Evolutionary conservation across 164 flowering plant species (phyloP).

Genomic region (grape (Vitis vinifera)): ASM3070453v1 NC_081809.1:4026501-4027000

Average conservation of each 20-base stretch:
- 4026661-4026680: constrained; percentile 9
- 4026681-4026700: constrained; percentile 13
- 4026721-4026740: constrained; percentile 17
- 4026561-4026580: constrained; percentile 2
- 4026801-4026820: constrained; percentile 83
- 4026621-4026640: constrained; percentile 3
- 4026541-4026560: constrained; percentile 2
- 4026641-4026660: constrained; percentile 7
- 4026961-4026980: constrained; percentile 81
- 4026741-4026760: constrained; percentile 26
- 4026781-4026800: constrained; percentile 34
- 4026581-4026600: constrained; percentile 5
- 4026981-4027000: constrained; percentile 70
- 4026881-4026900: constrained; percentile 27
- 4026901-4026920: constrained; percentile 20
- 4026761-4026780: constrained; percentile 49
- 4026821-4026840: constrained; percentile 49
- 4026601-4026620: constrained; percentile 15
- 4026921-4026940: constrained; percentile 54
- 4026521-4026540: constrained; percentile 9
- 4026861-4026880: constrained; percentile 48
- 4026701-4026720: constrained; percentile 19
- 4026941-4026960: constrained; percentile 58
- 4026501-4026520: constrained; percentile 7
- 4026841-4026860: constrained; percentile 44